Percentiles rank a stretch among this genome's conserved stretches.
Evolutionary conservation across 1,284 basidiomycete genomes (phyloP).

Genomic region (Ustilago curta): DNA sequence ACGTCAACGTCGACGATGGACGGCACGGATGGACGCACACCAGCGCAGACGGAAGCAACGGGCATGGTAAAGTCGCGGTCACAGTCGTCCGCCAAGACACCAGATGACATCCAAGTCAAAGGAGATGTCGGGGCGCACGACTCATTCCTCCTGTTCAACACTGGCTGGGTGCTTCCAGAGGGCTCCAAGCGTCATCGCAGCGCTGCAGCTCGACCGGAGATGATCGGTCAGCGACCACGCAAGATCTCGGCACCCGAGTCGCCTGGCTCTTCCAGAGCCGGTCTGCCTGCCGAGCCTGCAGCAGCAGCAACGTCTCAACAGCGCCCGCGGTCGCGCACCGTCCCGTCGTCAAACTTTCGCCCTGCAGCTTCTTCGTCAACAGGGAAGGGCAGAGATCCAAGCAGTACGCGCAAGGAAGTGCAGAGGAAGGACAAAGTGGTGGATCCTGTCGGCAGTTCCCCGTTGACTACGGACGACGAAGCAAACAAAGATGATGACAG

Average conservation of each 20-base stretch:
- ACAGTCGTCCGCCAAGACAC: slow-evolving; percentile 62
- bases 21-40: not conserved
- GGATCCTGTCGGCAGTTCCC: slow-evolving; percentile 27
- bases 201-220: slow-evolving; percentile 25
- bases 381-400: slow-evolving; percentile 3
- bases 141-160: slow-evolving; percentile 85
- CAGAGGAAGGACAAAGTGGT: slow-evolving; percentile 7
- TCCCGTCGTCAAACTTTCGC: slow-evolving; percentile 16
- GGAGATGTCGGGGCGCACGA: slow-evolving; percentile 77
- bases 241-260: slow-evolving; percentile 53
- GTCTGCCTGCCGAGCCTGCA: not conserved
- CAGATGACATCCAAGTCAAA: slow-evolving; percentile 72
- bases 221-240: slow-evolving; percentile 40
- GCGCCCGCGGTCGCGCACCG: slow-evolving; percentile 32
- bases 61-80: slow-evolving; percentile 21
- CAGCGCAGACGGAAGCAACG: slow-evolving; percentile 3
- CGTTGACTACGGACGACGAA: slow-evolving; percentile 44
- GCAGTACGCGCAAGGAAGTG: slow-evolving; percentile 14
- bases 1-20: not conserved
- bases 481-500: slow-evolving; percentile 5
- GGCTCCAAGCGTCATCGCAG: slow-evolving; percentile 70
- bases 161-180: slow-evolving; percentile 87
- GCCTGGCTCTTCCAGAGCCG: slow-evolving; percentile 13
- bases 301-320: slow-evolving; percentile 19
- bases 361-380: not conserved